Conservation (phyloP, 2,329 filamentous ascomycete genomes). For the Arachnopeziza araneosa region DNA sequence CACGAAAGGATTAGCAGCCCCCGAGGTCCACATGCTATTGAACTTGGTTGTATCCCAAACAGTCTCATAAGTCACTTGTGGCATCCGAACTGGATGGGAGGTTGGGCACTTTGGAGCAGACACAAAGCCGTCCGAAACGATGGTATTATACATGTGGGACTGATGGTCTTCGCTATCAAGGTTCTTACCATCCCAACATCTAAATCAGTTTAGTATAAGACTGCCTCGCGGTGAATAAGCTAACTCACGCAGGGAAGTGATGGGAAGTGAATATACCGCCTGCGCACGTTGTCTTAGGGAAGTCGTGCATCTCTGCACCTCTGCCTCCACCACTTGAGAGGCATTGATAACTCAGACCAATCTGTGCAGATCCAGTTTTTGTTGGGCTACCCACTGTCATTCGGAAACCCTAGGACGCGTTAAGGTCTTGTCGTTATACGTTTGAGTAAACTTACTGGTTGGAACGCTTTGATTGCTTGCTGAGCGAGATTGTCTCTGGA, state of each 20-base stretch:
- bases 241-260: slow-evolving; percentile 24
- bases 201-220: slow-evolving; percentile 2
- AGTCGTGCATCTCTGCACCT: slow-evolving; percentile 4
- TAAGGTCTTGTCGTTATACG: not conserved
- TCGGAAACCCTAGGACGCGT: slow-evolving; percentile 15
- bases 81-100: slow-evolving; percentile 3
- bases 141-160: not conserved
- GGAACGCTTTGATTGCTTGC: not conserved
- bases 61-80: slow-evolving; percentile 3
- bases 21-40: slow-evolving; percentile 6
- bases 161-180: slow-evolving; percentile 14
- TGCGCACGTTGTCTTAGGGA: slow-evolving; percentile 21
- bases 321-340: not conserved
- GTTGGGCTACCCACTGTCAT: slow-evolving; percentile 17
- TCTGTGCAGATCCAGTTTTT: slow-evolving; percentile 8
- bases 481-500: not conserved
- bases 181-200: slow-evolving; percentile 20
- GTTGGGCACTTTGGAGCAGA: not conserved
- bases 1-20: slow-evolving; percentile 1
- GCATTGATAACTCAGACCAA: not conserved
- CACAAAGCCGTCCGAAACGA: slow-evolving; percentile 21
- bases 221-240: too few relatives aligned
- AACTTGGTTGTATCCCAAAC: slow-evolving; percentile 8
- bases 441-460: not conserved
- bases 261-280: slow-evolving; percentile 31